A percentile compares a stretch with the other conserved stretches of the same genome.
Conservation (phyloP, 2,329 filamentous ascomycete species). For the Hypoxylon sp. region DNA sequence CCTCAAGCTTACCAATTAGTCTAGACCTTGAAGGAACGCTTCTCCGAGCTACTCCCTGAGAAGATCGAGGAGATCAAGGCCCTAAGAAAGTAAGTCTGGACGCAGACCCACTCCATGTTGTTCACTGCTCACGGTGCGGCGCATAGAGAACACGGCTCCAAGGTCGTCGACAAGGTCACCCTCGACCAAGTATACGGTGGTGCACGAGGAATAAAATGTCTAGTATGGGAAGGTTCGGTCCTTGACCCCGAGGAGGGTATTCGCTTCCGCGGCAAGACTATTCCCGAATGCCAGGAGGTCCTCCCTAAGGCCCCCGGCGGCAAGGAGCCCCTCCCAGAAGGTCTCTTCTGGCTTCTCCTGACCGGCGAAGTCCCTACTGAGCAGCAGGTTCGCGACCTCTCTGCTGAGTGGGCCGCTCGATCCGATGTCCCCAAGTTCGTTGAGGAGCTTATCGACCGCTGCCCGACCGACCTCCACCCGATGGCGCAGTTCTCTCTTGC, state of each 20-base stretch:
- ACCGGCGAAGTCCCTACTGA: conserved; percentile 98
- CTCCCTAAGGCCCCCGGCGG: conserved; percentile 97
- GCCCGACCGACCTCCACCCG: conserved; percentile 97
- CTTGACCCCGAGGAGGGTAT: conserved; percentile 99
- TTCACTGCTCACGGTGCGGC: conserved; percentile 48
- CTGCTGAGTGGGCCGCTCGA: conserved; percentile 98
- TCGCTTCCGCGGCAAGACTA: conserved; percentile 98
- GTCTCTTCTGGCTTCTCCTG: conserved; percentile 99
- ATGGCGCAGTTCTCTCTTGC: conserved; percentile 99
- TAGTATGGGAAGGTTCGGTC: conserved; percentile 99
- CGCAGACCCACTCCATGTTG: conserved; percentile 34
- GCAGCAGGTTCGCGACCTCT: conserved; percentile 98
- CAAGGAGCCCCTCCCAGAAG: conserved; percentile 96
- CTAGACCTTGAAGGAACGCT: conserved; percentile 97
- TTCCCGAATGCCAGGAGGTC: conserved; percentile 97
- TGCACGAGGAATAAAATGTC: conserved; percentile 98
- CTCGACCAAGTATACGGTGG: conserved; percentile 99
- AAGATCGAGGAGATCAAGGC: conserved; percentile 99
- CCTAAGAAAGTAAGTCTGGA: conserved; percentile 84
- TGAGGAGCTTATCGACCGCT: conserved; percentile 99
- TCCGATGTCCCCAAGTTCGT: conserved; percentile 98
- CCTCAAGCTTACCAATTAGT: conserved; percentile 46
- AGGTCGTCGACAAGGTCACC: conserved; percentile 96
- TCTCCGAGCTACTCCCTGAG: conserved; percentile 93
- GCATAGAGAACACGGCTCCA: conserved; percentile 89